phyloP scores from a whole-genome alignment of 176 grass and related monocot genomes.

The Carex pumila region DNA sequence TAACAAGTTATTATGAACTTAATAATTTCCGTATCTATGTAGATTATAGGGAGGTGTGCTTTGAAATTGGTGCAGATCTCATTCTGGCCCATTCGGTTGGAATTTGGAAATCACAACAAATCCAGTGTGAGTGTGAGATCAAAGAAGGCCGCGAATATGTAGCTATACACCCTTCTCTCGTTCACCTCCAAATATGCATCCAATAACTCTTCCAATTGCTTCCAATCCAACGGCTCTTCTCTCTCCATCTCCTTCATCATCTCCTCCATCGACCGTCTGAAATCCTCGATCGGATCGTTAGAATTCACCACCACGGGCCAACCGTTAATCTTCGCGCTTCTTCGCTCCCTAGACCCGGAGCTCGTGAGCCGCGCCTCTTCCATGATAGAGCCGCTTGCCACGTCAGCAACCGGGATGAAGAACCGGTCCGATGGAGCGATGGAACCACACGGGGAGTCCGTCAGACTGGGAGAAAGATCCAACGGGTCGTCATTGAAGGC shows the following conservation, averaged over 20 bases:
- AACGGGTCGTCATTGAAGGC: not conserved
- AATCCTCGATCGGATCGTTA: conserved; percentile 17
- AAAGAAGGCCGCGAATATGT: conserved; percentile 11
- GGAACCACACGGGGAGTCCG: not conserved
- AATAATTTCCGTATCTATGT: no score
- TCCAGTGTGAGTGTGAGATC: not conserved
- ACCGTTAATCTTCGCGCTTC: not conserved
- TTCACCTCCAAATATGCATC: conserved; percentile 7
- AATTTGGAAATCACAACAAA: not conserved
- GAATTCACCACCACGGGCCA: not conserved
- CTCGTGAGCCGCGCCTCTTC: conserved; percentile 19
- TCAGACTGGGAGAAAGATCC: conserved; percentile 9
- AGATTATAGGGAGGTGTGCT: no score
- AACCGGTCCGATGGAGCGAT: conserved; percentile 8
- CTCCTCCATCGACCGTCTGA: conserved; percentile 6
- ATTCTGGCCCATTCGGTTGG: no score
- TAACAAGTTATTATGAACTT: no score
- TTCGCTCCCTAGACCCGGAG: not conserved
- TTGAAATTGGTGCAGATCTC: no score
- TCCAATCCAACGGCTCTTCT: conserved; percentile 16
- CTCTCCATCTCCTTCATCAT: not conserved
- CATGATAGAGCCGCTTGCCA: not conserved
- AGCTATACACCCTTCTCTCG: not conserved
- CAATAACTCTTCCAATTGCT: not conserved
- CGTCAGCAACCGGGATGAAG: conserved; percentile 15